Evolutionary conservation across 1,139 yeast genomes (phyloP), one percentile per base, ranked within the genome.

Genomic region (Kodamaea suecica): DNA sequence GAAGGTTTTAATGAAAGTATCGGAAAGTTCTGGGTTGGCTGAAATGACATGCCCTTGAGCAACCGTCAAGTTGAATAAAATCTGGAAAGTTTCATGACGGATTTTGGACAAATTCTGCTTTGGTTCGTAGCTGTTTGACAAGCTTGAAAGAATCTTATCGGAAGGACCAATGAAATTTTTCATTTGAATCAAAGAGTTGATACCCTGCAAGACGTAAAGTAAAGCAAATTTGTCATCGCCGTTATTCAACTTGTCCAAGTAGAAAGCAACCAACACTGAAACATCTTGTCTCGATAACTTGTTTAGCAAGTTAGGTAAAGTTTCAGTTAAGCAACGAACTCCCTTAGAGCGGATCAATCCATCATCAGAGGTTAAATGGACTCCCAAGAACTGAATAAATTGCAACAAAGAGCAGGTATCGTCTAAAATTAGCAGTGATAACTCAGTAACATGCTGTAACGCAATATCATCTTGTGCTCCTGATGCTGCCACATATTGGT

Each of bases 261-360:
- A 71, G 52, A 90, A 90, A 7, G 75, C 78, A 16, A 77, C 55
- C 35, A 90, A 66, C 10, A 87, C 95, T 17, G 65, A 59, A 11
- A 84, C 65, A 48, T 87, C 96, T 43, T 80, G 82, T 29, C 71
- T 68, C 11, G 73, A 59, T 17, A 87, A 57, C 25, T 63, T 63
- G 0, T 53, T 34, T 6, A n/a, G 26, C n/a, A 26, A 6, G 6
- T 30, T 33, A 1, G 54, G 38, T 35, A 88, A 58, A 0, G 80
- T 72, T 4, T 66, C 63, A 0, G 83, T 62, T 31, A 90, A 59
- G 46, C 94, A 81, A 15, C 63, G 57, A 10, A 86, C 62, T 0
- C 94, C 79, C 40, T 65, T 57, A 5, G 54, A 35, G 39, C 95
- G 59, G 12, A 76, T 59, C 2, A 61, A 48, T 29, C 73, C 79